Evolutionary conservation across 148 eudicot genomes (phyloP), one percentile per base, ranked within the genome.

Genomic region (Dianthus caryophyllus): DNA sequence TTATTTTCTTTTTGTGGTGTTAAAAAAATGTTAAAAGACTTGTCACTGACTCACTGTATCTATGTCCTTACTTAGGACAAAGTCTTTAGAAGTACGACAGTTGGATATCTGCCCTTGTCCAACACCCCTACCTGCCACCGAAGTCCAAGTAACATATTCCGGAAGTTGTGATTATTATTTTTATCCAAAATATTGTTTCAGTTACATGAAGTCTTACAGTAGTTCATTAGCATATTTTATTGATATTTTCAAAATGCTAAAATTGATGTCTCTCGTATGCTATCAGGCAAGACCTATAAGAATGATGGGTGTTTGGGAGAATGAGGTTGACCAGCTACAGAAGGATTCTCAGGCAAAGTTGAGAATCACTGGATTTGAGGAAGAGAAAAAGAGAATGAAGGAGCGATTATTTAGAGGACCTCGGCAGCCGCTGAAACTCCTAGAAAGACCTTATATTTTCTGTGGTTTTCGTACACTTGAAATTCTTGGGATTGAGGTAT

Each of bases 281-380:
- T 70, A n/a, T 53, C 84, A 92, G 96, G 96, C 84, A 22, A 93
- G 84, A 66, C 74, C 88, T 63, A 73, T 93, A 61, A 79, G 81
- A 73, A 93, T 93, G 98, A 85, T 89, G 96, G 98, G 98, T 36
- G 87, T 83, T 54, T 86, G 83, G 14, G 71, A 83, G 71, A 77
- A 74, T 63, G 98, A 93, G 81, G 84, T 93, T 65, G 84, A 85
- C 70, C 85, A 89, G 67, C 64, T 92, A 68, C 74, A 82, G 17
- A 74, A 83, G 66, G 81, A 75, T 72, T 84, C 84, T 11, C 76
- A 89, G 77, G 75, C 66, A 36, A 81, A 89, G 75, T 79, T 82
- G 72, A 82, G 98, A 56, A 89, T 89, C 77, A 87, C 87, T 77
- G 96, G 98, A 31, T 93, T 93, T 80, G 96, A 89, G 74, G 91